Percentiles rank a stretch among this genome's conserved stretches.
phyloP scores from a whole-genome alignment of 805 yeast genomes.

The Metschnikowia vanudenii region DNA sequence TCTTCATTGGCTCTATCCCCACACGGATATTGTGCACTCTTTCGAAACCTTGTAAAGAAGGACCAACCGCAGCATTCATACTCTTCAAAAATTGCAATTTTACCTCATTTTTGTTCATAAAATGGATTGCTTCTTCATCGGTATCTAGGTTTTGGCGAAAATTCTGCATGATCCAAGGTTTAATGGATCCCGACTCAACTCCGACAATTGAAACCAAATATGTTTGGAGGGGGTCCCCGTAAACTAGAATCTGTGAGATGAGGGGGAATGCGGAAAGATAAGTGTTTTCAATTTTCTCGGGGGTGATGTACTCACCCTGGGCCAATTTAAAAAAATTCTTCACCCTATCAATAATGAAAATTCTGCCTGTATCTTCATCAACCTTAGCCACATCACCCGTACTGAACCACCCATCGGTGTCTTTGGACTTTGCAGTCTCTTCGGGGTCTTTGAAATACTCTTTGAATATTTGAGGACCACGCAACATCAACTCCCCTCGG shows the following conservation, averaged over 20 bases:
- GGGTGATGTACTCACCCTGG: constrained; percentile 22
- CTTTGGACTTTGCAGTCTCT: constrained; percentile 22
- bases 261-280: constrained; percentile 44
- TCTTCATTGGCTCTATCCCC: constrained; percentile 57
- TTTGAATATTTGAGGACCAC: constrained; percentile 27
- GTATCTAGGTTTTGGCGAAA: constrained; percentile 1
- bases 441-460: constrained; percentile 28
- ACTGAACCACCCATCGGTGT: constrained; percentile 28
- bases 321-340: constrained; percentile 23
- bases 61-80: constrained; percentile 36
- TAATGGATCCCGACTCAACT: constrained; percentile 44
- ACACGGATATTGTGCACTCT: constrained; percentile 54
- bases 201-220: constrained; percentile 64
- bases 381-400: constrained; percentile 49
- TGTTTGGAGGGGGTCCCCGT: constrained; percentile 60
- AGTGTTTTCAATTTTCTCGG: constrained; percentile 20
- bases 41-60: constrained; percentile 58
- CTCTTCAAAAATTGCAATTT: constrained; percentile 33
- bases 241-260: constrained; percentile 54
- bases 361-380: constrained; percentile 28
- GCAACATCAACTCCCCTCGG: constrained; percentile 27
- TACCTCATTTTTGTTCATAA: constrained; percentile 29
- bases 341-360: constrained; percentile 31
- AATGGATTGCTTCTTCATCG: constrained; percentile 24
- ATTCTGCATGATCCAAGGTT: constrained; percentile 14